Conservation (phyloP, 768 basidiomycete genomes). For the Boletus eberwhitei region DNA sequence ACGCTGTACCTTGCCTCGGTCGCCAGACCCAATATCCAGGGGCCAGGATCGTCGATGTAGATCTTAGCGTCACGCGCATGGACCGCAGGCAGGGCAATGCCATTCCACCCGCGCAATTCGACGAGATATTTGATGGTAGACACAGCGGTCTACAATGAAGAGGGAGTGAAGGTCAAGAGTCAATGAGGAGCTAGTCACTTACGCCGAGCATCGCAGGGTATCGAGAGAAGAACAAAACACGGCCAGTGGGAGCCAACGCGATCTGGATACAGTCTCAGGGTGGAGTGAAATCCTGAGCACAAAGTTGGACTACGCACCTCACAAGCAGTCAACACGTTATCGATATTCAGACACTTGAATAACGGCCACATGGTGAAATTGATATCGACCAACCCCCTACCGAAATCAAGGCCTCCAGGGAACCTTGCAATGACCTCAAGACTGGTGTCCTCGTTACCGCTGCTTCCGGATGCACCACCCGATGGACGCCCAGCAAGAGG, state of each 20-base stretch:
- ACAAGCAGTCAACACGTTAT: constrained; percentile 89
- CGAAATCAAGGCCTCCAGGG: constrained; percentile 92
- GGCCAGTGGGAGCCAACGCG: constrained; percentile 82
- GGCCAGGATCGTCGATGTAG: constrained; percentile 93
- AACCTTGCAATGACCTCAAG: constrained; percentile 87
- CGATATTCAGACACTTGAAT: constrained; percentile 89
- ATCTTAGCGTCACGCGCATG: constrained; percentile 90
- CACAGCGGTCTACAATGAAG: constrained; percentile 67
- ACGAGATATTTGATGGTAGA: constrained; percentile 87
- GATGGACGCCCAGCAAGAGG: constrained; percentile 39
- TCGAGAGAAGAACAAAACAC: constrained; percentile 82
- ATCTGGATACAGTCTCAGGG: constrained; percentile 43
- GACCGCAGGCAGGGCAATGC: constrained; percentile 76
- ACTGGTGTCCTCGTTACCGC: constrained; percentile 37
- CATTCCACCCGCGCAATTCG: constrained; percentile 90
- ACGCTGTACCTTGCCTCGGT: constrained; percentile 82
- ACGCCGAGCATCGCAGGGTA: constrained; percentile 91
- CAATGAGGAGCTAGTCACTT: constrained; percentile 17
- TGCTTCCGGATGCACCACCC: constrained; percentile 36
- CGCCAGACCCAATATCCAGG: constrained; percentile 91
- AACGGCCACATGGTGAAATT: constrained; percentile 98
- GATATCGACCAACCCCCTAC: constrained; percentile 85
- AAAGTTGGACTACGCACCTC: constrained; percentile 50
- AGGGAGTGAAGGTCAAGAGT: not conserved
- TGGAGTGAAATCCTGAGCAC: not conserved